These are phyloP conservation scores for Penicillium antarcticum DNA, from an alignment of 495 filamentous ascomycete species.

Conservation along the genomic window DNA sequence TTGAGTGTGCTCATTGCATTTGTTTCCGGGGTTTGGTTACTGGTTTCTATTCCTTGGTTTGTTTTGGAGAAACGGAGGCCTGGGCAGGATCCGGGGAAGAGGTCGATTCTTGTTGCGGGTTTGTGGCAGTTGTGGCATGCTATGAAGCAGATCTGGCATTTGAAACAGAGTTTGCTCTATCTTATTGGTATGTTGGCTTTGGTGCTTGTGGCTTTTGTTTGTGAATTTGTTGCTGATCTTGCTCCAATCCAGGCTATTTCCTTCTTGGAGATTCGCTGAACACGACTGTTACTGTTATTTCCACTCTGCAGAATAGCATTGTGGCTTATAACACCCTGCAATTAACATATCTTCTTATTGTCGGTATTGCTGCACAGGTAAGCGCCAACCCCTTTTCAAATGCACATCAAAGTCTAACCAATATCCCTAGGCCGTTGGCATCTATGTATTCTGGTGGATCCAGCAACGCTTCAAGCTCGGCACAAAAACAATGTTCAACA, in stretches of 20 bases:
- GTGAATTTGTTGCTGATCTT: background rate
- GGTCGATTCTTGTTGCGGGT: constrained; percentile 51
- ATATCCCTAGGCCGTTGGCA: constrained; percentile 46
- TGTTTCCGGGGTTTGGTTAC: constrained; percentile 59
- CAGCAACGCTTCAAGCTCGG: constrained; percentile 50
- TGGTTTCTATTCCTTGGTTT: constrained; percentile 61
- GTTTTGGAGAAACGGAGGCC: constrained; percentile 59
- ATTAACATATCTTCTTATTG: constrained; percentile 60
- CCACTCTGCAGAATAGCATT: constrained; percentile 59
- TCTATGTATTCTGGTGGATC: constrained; percentile 57
- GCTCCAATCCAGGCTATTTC: constrained; percentile 49
- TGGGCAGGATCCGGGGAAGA: constrained; percentile 48
- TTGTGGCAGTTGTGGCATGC: constrained; percentile 58
- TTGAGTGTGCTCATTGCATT: constrained; percentile 63
- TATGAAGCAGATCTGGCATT: constrained; percentile 53
- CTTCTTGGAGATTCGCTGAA: constrained; percentile 62
- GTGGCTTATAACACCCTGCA: constrained; percentile 59
- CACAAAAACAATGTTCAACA: constrained; percentile 64
- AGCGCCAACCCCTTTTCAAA: background rate
- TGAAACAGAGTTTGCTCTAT: constrained; percentile 63
- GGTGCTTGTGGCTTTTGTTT: background rate
- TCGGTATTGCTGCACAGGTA: constrained; percentile 58
- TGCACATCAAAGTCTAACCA: background rate
- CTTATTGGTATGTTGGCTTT: constrained; percentile 47
- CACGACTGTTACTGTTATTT: constrained; percentile 65